phyloP scores from a whole-genome alignment of 352 stramenopile species.

The Phytophthora constricta region DNA sequence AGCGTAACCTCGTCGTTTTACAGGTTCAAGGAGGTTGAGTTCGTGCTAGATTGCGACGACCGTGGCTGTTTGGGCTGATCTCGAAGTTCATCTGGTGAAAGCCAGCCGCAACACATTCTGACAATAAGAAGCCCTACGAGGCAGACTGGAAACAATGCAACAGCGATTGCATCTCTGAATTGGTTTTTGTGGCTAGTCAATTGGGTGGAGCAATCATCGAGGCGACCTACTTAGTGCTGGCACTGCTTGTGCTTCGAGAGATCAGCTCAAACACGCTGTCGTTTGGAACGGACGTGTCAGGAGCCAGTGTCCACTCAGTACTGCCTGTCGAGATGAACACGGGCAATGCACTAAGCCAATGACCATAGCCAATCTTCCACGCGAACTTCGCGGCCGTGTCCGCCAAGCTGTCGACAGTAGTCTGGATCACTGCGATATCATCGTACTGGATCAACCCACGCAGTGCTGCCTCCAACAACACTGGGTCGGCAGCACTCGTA shows the following conservation, averaged over 20 bases:
- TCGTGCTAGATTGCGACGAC: too few species aligned
- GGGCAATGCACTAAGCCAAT: slow-evolving; percentile 42
- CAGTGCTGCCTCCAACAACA: slow-evolving; percentile 30
- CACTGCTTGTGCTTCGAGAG: slow-evolving; percentile 16
- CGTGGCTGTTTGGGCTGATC: too few species aligned
- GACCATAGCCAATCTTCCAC: slow-evolving; percentile 44
- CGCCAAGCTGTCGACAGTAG: slow-evolving; percentile 10
- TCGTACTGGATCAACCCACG: slow-evolving; percentile 45
- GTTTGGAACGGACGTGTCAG: slow-evolving; percentile 8
- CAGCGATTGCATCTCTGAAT: neutral
- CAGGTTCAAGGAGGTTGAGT: too few species aligned
- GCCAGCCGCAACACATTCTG: too few species aligned
- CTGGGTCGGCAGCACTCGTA: slow-evolving; percentile 28
- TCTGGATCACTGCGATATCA: slow-evolving; percentile 46
- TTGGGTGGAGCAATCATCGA: too few species aligned
- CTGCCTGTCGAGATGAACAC: slow-evolving; percentile 27
- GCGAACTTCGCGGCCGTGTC: slow-evolving; percentile 15
- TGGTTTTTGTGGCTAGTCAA: neutral
- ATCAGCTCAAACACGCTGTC: slow-evolving; percentile 29
- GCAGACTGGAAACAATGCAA: neutral
- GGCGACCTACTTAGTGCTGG: too few species aligned
- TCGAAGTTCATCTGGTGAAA: too few species aligned
- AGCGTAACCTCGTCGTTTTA: too few species aligned
- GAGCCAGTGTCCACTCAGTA: slow-evolving; percentile 41
- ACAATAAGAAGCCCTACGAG: neutral